Evolutionary conservation across 176 grass and related monocot species (phyloP), one percentile per base, ranked within the genome.

Genomic region (Zoysia pacifica): DNA sequence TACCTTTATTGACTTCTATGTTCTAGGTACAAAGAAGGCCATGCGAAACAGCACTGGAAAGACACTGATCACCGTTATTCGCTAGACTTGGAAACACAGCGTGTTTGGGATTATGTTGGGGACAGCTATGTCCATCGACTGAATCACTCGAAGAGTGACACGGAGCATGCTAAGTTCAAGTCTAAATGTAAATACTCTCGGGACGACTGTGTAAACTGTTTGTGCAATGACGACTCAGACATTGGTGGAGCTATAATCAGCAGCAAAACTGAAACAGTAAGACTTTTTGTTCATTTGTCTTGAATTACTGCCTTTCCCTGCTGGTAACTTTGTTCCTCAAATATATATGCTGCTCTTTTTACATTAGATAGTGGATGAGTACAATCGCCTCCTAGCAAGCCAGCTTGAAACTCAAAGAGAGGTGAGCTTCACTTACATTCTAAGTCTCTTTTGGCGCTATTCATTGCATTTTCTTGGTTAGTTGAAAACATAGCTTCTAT

Each of bases 71-170:
- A 98, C 73, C 93, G 88, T 67, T 98, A 98, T 85, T 98, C 92
- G 5, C 85, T 98, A 4, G 92, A 98, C 75, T 79, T 94, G 69
- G 96, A 98, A 89, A 91, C 96, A 19, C 96, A 91, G 47, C 83
- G 88, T 75, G 86, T 98, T 73, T 98, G 96, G 92, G 96, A 98
- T 72, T 98, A 98, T 87, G 92, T 98, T 46, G 92, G 92, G 65
- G 96, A 98, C 81, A 94, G 76, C 69, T 98, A 94, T 65, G 96
- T 98, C 15, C 96, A 98, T 86, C 73, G 92, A 41, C 79, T 98
- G 20, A 98, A 98, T 87, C 92, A 98, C 49, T 98, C 96, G 10
- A 98, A 89, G 88, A 91, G 92, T 7, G 86, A 91, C 28, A 84
- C 67, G 52, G 93, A 94, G 63, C 50, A 85, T 59, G 72, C 82